These are phyloP conservation scores for Epichloe sylvatica DNA, from an alignment of 2,329 filamentous ascomycete genomes.

Conservation along the genomic window DNA sequence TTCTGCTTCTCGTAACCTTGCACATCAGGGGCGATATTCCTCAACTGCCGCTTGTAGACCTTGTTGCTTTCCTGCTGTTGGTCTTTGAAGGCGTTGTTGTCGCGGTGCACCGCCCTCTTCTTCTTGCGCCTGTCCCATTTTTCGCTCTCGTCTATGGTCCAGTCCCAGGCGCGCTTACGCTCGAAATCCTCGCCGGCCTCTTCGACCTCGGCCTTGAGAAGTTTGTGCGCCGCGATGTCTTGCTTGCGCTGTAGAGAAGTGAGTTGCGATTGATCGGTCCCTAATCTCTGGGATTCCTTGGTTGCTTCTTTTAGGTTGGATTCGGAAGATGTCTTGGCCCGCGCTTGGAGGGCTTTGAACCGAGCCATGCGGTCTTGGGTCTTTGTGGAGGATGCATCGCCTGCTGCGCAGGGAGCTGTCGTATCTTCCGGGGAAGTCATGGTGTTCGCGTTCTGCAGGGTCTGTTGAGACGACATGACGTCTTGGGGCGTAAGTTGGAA, in stretches of 20 bases:
- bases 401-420: neutral
- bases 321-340: constrained; percentile 56
- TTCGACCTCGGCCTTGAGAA: constrained; percentile 82
- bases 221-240: constrained; percentile 79
- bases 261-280: constrained; percentile 64
- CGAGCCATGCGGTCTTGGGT: constrained; percentile 58
- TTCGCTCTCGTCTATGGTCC: constrained; percentile 90
- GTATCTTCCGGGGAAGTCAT: constrained; percentile 2
- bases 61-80: constrained; percentile 80
- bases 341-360: constrained; percentile 77
- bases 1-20: constrained; percentile 82
- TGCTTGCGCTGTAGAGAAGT: constrained; percentile 70
- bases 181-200: constrained; percentile 85
- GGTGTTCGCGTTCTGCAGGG: neutral
- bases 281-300: constrained; percentile 65
- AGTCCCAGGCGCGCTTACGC: constrained; percentile 96
- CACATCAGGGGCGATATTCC: constrained; percentile 60
- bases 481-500: neutral
- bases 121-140: constrained; percentile 82
- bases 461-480: neutral
- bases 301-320: constrained; percentile 75
- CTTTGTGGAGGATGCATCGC: constrained; percentile 24
- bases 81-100: constrained; percentile 82
- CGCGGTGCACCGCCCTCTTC: constrained; percentile 68
- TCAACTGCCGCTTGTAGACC: constrained; percentile 83